Conservation (phyloP, 805 yeast genomes). For the Spathaspora girioi region DNA sequence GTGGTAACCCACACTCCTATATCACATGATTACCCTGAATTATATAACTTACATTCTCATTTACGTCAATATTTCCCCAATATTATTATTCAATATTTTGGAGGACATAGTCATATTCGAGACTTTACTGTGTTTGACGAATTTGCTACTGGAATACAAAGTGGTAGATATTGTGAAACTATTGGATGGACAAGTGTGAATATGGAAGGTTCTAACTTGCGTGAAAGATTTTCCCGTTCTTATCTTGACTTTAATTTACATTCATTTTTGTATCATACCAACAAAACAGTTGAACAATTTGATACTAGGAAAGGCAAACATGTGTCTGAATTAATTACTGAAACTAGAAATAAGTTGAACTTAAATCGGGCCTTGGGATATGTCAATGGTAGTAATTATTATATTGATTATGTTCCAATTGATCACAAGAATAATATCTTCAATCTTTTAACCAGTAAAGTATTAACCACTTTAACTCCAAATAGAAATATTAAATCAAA, state of each 20-base stretch:
- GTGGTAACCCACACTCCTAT: constrained; percentile 78
- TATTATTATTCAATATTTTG: constrained; percentile 76
- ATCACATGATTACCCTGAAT: constrained; percentile 51
- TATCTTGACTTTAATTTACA: constrained; percentile 80
- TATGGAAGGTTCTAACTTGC: constrained; percentile 11
- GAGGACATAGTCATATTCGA: constrained; percentile 91
- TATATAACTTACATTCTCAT: constrained; percentile 40
- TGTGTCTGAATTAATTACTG: constrained; percentile 42
- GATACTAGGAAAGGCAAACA: constrained; percentile 53
- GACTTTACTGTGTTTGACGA: constrained; percentile 73
- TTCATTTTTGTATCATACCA: constrained; percentile 65
- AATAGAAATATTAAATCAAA: constrained; percentile 1
- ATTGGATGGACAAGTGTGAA: constrained; percentile 79
- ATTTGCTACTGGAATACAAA: constrained; percentile 73
- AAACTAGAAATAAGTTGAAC: constrained; percentile 44
- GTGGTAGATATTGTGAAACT: constrained; percentile 92
- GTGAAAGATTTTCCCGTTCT: constrained; percentile 45
- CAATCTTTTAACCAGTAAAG: constrained; percentile 51
- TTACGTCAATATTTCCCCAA: constrained; percentile 60
- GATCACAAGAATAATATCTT: constrained; percentile 48
- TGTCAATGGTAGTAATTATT: constrained; percentile 59
- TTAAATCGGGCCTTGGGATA: constrained; percentile 58
- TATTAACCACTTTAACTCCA: constrained; percentile 48
- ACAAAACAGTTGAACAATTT: constrained; percentile 24
- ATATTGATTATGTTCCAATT: constrained; percentile 63